A percentile compares a stretch with the other conserved stretches of the same genome.
Conservation (phyloP, 2,329 filamentous ascomycete genomes). For the Aplosporella prunicola region DNA sequence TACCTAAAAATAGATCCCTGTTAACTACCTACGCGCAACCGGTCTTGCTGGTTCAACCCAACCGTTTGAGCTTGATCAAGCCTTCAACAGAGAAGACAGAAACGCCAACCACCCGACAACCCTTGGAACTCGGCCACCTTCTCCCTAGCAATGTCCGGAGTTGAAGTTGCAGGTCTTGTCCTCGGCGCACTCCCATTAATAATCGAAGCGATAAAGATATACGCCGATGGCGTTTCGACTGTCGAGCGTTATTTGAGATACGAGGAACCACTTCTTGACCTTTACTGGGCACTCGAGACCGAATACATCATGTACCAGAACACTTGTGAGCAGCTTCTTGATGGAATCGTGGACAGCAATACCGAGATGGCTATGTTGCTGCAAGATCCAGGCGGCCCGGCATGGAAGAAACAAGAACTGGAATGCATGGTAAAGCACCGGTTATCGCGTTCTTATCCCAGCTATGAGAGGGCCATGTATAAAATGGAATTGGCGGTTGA, state of each 20-base stretch:
- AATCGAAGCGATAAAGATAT: constrained; percentile 24
- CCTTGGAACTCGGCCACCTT: neutral
- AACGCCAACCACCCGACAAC: neutral
- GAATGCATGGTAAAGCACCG: neutral
- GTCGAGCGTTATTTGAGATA: constrained; percentile 21
- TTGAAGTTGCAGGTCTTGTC: constrained; percentile 20
- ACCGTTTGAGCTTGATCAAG: too few species aligned
- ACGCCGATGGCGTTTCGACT: constrained; percentile 22
- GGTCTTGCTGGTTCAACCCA: too few species aligned
- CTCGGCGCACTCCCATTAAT: constrained; percentile 21
- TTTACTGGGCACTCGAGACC: constrained; percentile 17
- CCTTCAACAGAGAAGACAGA: neutral
- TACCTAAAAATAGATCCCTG: too few species aligned
- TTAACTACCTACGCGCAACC: too few species aligned
- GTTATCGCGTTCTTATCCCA: neutral
- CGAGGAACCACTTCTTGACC: constrained; percentile 15
- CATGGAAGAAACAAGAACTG: constrained; percentile 16
- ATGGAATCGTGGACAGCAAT: constrained; percentile 14
- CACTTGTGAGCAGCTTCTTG: constrained; percentile 18
- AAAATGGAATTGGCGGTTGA: neutral
- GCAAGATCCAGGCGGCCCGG: constrained; percentile 14
- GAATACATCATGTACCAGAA: constrained; percentile 22
- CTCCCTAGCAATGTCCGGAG: constrained; percentile 14
- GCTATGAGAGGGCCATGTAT: neutral
- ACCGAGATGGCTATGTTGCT: constrained; percentile 18